Percentiles rank a stretch among this genome's conserved stretches.
Evolutionary conservation across 1,139 yeast species (phyloP).

Genomic region (Kluyveromyces sp.): DNA sequence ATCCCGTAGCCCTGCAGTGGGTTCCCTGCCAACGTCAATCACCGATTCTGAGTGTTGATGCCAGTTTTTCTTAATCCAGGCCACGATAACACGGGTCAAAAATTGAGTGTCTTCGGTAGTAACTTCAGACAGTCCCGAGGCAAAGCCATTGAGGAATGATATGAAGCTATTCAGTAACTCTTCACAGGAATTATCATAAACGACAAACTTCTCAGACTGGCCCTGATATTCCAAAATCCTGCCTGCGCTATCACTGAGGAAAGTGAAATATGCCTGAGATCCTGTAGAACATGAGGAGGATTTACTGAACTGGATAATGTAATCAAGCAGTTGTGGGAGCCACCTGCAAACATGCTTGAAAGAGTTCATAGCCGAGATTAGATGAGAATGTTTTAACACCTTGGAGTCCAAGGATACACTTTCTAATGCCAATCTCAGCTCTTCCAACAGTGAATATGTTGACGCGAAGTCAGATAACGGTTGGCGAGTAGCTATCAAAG

Average conservation of each 20-base stretch:
- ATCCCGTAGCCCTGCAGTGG: conserved; percentile 30
- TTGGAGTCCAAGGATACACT: conserved; percentile 16
- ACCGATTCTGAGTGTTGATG: conserved; percentile 14
- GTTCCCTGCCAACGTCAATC: conserved; percentile 13
- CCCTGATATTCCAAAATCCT: conserved; percentile 13
- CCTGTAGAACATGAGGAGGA: neutral
- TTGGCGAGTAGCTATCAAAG: conserved; percentile 43
- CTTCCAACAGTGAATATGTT: conserved; percentile 18
- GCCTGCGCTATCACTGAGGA: conserved; percentile 18
- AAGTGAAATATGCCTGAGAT: neutral
- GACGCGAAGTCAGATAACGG: conserved; percentile 38
- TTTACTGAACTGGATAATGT: conserved; percentile 32
- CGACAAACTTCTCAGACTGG: conserved; percentile 12
- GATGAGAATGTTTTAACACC: conserved; percentile 13
- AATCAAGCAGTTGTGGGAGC: conserved; percentile 47
- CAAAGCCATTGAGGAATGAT: conserved; percentile 19
- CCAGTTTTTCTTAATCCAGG: conserved; percentile 29
- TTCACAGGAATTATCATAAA: conserved; percentile 17
- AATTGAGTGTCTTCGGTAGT: conserved; percentile 29
- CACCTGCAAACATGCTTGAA: conserved; percentile 29
- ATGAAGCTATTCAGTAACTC: conserved; percentile 26
- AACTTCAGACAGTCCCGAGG: neutral
- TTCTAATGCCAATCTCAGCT: conserved; percentile 20
- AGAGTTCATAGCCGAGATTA: conserved; percentile 8
- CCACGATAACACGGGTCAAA: conserved; percentile 32